A percentile compares a stretch with the other conserved stretches of the same genome.
Conservation (phyloP, 2,329 filamentous ascomycete species). For the Calonectria pauciramosa region DNA sequence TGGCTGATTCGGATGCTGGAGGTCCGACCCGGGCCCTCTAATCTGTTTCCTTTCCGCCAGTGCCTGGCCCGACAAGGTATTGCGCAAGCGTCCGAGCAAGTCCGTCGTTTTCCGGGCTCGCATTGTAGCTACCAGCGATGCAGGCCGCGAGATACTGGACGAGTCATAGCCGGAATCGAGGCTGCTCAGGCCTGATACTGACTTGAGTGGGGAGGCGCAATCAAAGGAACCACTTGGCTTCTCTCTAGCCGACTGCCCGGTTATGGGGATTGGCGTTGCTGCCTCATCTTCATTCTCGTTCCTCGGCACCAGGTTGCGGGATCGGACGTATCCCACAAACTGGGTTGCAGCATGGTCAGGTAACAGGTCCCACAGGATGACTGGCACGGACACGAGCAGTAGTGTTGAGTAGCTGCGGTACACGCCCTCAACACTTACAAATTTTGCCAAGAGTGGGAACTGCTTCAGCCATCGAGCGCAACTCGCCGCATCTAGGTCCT, state of each 20-base stretch:
- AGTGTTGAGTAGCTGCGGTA: constrained; percentile 44
- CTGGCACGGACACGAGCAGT: constrained; percentile 43
- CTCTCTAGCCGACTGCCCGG: constrained; percentile 27
- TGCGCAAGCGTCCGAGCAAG: constrained; percentile 21
- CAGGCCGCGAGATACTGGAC: constrained; percentile 38
- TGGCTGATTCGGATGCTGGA: constrained; percentile 33
- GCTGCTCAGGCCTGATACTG: constrained; percentile 40
- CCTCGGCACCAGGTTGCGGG: constrained; percentile 38
- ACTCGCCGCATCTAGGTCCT: constrained; percentile 42
- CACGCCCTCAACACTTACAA: constrained; percentile 41
- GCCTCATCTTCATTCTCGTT: constrained; percentile 26
- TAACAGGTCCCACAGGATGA: constrained; percentile 43
- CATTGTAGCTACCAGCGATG: constrained; percentile 35
- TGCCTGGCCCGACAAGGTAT: constrained; percentile 31
- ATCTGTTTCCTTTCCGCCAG: constrained; percentile 35
- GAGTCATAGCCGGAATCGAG: constrained; percentile 46
- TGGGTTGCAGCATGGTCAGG: constrained; percentile 44
- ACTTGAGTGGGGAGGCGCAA: constrained; percentile 38
- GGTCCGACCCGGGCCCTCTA: constrained; percentile 34
- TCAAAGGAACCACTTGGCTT: constrained; percentile 33
- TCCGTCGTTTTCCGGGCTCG: constrained; percentile 36
- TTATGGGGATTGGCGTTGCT: constrained; percentile 42
- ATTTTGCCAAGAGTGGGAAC: constrained; percentile 45
- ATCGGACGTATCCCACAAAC: constrained; percentile 46
- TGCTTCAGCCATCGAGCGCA: constrained; percentile 46